A percentile compares a stretch with the other conserved stretches of the same genome.
Conservation (phyloP, 2,329 filamentous ascomycete genomes). For the Aspergillus sclerotialis region DNA sequence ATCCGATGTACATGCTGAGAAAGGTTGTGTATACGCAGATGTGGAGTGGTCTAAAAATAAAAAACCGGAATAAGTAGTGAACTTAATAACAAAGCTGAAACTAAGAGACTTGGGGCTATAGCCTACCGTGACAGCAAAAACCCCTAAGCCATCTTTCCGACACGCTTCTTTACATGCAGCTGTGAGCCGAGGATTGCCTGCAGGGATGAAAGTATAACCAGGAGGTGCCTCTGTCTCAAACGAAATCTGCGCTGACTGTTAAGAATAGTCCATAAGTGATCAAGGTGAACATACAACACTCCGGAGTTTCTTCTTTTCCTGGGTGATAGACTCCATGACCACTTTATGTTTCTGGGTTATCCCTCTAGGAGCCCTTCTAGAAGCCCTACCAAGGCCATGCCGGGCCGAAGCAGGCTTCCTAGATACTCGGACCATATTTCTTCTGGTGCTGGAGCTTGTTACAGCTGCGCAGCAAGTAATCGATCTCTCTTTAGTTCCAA, state of each 20-base stretch:
- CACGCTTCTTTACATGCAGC: constrained; percentile 55
- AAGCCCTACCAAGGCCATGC: constrained; percentile 25
- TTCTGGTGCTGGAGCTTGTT: constrained; percentile 12
- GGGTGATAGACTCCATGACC: constrained; percentile 51
- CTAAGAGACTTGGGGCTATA: constrained; percentile 4
- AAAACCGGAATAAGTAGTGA: constrained; percentile 11
- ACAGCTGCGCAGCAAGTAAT: constrained; percentile 11
- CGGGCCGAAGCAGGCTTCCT: constrained; percentile 25
- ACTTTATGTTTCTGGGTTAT: constrained; percentile 47
- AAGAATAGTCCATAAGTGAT: constrained; percentile 16
- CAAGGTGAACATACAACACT: constrained; percentile 39
- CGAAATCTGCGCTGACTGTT: constrained; percentile 42
- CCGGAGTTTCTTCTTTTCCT: constrained; percentile 54
- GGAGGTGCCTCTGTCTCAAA: constrained; percentile 49
- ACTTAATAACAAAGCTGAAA: constrained; percentile 6
- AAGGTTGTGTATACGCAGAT: constrained; percentile 45
- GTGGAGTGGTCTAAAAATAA: constrained; percentile 40
- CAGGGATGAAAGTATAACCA: constrained; percentile 56
- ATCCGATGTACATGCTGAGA: constrained; percentile 56
- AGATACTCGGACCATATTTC: constrained; percentile 32
- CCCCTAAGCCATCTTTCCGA: constrained; percentile 45
- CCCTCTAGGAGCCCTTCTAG: constrained; percentile 24
- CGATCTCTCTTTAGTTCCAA: constrained; percentile 14
- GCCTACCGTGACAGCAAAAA: constrained; percentile 56
- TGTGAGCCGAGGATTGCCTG: constrained; percentile 54